Evolutionary conservation across 1,139 yeast species (phyloP), one percentile per base, ranked within the genome.

Genomic region (Sugiyamaella castrensis): DNA sequence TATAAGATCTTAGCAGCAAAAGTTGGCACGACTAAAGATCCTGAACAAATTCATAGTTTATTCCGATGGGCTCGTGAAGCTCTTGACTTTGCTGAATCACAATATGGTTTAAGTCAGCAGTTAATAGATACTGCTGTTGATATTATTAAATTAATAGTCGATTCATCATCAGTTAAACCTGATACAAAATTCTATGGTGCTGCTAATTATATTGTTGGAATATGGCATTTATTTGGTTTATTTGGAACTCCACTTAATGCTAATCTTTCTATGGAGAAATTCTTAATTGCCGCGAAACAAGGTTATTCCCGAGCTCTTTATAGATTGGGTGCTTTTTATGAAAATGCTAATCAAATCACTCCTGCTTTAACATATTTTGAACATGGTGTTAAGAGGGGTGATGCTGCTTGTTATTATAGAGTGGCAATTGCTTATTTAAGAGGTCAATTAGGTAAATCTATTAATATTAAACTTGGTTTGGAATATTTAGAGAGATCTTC

Each of bases 1-100:
- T 60, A 59, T 34, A 19, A 36, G 11, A 5, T 42, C 12, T 36
- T 42, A 8, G 35, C 46, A 9, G n/a, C 40, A 6, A 36, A 29
- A 36, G 39, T 35, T 8, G 40, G 37, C 13, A 19, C 24, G 5
- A 5, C 5, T 19, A 19, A 19, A 19, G 37, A 36, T 29, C 12
- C 54, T 24, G 42, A 43, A 19, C 47, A 48, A 33, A 45, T 51
- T 15, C 41, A 49, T 27, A 27, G 38, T 38, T 47, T 59, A 33
- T 62, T 66, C 51, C 54, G 58, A 39, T 67, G 71, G 71, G 69
- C 71, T 2, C 60, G 68, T n/a, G 65, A 61, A 39, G 57, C 60
- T 26, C 52, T 64, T 38, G 68, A 64, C 40, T 65, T 63, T 43
- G 59, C 65, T 4, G 66, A 62, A 45, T 49, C 53, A 40, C 65